phyloP scores from a whole-genome alignment of 2,329 filamentous ascomycete species.

The Endoconidiophora polonica region DNA sequence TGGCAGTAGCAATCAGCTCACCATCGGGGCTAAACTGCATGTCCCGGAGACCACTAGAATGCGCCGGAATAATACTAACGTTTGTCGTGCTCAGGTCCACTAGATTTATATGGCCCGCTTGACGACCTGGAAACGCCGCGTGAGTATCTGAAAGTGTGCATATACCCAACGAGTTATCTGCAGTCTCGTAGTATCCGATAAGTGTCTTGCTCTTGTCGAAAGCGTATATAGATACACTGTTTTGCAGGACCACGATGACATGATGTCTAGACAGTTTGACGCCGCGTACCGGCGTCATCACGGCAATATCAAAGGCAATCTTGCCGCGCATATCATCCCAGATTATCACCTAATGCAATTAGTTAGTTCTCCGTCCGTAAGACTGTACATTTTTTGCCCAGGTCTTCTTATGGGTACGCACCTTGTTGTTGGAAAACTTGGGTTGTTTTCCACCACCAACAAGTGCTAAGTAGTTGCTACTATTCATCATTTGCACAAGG shows the following conservation, averaged over 20 bases:
- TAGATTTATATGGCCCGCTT: constrained; percentile 73
- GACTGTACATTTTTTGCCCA: not conserved
- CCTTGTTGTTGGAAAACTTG: constrained; percentile 78
- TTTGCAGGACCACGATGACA: constrained; percentile 66
- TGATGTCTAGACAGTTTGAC: constrained; percentile 60
- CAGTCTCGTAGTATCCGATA: constrained; percentile 64
- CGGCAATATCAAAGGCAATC: constrained; percentile 58
- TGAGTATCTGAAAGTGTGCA: constrained; percentile 59
- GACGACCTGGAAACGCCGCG: constrained; percentile 76
- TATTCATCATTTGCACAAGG: constrained; percentile 71
- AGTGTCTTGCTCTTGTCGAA: constrained; percentile 58
- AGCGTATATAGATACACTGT: constrained; percentile 65
- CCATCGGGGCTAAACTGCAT: constrained; percentile 68
- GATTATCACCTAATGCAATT: constrained; percentile 47
- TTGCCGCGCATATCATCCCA: constrained; percentile 79
- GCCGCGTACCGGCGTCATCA: constrained; percentile 63
- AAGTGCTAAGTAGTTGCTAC: constrained; percentile 71
- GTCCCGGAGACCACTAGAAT: constrained; percentile 62
- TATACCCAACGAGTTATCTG: constrained; percentile 66
- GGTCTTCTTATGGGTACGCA: constrained; percentile 17
- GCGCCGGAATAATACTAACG: constrained; percentile 86
- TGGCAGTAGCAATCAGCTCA: constrained; percentile 71
- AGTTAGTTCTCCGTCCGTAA: not conserved
- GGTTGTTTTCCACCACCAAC: constrained; percentile 76
- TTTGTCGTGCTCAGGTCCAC: constrained; percentile 63